Evolutionary conservation across 1,139 yeast genomes (phyloP), one percentile per base, ranked within the genome.

Genomic region (Suhomyces choctaworum): DNA sequence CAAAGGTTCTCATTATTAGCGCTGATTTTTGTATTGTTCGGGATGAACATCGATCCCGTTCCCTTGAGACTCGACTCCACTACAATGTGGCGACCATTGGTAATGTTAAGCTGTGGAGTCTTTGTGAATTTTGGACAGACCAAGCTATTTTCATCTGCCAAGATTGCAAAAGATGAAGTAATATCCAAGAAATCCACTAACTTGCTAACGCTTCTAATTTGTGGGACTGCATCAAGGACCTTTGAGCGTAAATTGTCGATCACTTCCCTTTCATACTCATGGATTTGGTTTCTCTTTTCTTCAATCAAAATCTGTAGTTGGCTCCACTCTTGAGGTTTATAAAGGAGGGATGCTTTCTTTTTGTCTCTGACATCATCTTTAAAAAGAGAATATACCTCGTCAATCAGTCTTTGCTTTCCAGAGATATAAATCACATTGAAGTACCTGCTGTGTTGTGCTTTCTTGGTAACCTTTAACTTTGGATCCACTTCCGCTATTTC

Each of bases 71-170:
- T 84, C 3, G 81, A 76, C 52, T 92, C 97, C 2, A 92, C 98
- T 9, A 88, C 89, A n/a, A 86, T 57, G 57, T 92, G 97, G 15
- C 97, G 68, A 0, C 97, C 97, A 5, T 66, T 70, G 2, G 52
- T 47, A 7, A 82, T 69, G 2, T 66, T 59, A n/a, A 82, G 57
- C 10, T 54, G 64, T 17, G 61, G 60, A 1, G 70, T 53, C n/a
- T 71, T 56, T 26, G 73, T 73, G 25, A 90, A 60, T n/a, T 51
- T 62, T 0, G 98, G 98, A 35, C 88, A 65, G 0, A 73, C 77
- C 36, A 89, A 66, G 19, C 75, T 62, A 38, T 74, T 73, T 46
- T 87, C 95, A 16, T 62, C 56, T 0, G 97, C 82, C 5, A 90
- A 56, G 1, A 64, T 61, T 0, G 96, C 82, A 58, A 92, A 86